Evolutionary conservation across 148 eudicot species (phyloP), one percentile per base, ranked within the genome.

Genomic region (Pouteria glomerata): DNA sequence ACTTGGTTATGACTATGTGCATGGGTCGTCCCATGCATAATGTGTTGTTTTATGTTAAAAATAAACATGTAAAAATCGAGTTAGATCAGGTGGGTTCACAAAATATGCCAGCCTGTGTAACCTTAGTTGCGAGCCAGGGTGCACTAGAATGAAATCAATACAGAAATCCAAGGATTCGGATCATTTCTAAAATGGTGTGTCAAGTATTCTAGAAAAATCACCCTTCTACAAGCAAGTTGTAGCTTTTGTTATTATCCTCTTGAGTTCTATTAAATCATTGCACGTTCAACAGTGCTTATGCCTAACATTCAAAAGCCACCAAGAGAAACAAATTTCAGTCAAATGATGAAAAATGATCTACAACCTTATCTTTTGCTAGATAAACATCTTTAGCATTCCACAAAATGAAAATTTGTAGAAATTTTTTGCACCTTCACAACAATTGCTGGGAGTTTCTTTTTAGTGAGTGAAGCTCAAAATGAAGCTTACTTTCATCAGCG

Each of bases 221-320:
- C 98, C 98, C 98, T 79, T 94, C 98, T 60, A 88, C 97, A 47
- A 86, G 75, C 83, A 94, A 62, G 45, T 89, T 76, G 74, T 77
- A 83, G 79, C 74, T 76, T 45, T 89, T 86, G 52, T 75, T 79
- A 29, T 76, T 66, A 57, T 77, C 74, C 76, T 77, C 80, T 53
- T 85, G 63, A 27, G 48, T 70, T 60, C 80, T 80, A 62, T 78
- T 85, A 63, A n/a, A 91, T 75, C 42, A 94, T 82, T 64, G 85
- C 97, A 68, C 98, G 88, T 74, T 89, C 93, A 78, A 89, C 81
- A 8, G 93, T 83, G 68, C 77, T 76, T 60, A 91, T 86, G 48
- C 98, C 98, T 97, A 91, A 85, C 45, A 75, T 77, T 33, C 67
- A 61, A 77, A 76, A 68, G 42, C 34, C 19, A 72, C 24, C 58